Evolutionary conservation across 495 filamentous ascomycete genomes (phyloP), one percentile per base, ranked within the genome.

Genomic region (Penicillium salamii): DNA sequence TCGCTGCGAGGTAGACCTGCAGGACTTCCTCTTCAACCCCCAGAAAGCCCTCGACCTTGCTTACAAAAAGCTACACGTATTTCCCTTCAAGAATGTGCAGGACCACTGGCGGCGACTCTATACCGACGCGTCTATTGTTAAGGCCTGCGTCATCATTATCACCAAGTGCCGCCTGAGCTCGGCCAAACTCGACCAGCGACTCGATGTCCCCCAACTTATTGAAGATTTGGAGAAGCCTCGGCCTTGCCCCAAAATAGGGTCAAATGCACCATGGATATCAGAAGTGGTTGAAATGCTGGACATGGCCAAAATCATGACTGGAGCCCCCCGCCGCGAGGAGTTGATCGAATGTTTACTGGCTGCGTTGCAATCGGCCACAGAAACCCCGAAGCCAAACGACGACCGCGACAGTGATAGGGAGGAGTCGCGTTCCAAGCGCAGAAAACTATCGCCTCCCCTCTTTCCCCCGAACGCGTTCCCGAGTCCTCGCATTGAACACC

Each of bases 251-350:
- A 36, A 35, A 23, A 50, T 65, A 14, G 24, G 49, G 18, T 20
- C 58, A 1, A 33, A 60, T 9, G 53, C 66, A 1, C 48, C 65
- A 5, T 70, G 71, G 66, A 46, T 74, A 0, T 51, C 62, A 21
- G 54, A 67, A 3, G 72, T 84, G n/a, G 76, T 96, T 18, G 69
- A 77, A 42, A 66, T 74, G 3, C 77, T 96, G 0, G 93, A 98
- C 54, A 84, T 84, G 62, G 87, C 89, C 0, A 58, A 93, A 39
- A 92, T 96, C 39, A 83, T 96, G 63, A 79, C 89, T 18, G 93
- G 91, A 0, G 88, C 82, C 0, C 81, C 83, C 3, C 63, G 78
- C 2, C 79, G 87, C n/a, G 78, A 78, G 49, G 64, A 57, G n/a
- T 73, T 82, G 59, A 77, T 92, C 39, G 77, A 88, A 40, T 32